phyloP scores from a whole-genome alignment of 2,329 filamentous ascomycete species.

The Exophiala lecanii-corni region DNA sequence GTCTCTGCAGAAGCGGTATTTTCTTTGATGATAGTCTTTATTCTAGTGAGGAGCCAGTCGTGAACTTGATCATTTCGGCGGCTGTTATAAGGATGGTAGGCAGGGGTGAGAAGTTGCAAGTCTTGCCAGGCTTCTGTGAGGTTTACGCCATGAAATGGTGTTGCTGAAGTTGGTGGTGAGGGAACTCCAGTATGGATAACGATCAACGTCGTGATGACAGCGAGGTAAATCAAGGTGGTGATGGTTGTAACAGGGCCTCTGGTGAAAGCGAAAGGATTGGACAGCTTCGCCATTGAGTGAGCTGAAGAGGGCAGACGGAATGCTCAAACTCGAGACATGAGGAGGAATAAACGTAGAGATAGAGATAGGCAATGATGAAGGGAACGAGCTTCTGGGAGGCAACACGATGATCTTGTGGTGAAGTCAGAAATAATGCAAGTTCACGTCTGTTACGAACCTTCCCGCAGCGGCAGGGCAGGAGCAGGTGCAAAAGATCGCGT shows the following conservation, averaged over 20 bases:
- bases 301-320: no score
- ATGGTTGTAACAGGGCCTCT: slow-evolving; percentile 78
- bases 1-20: slow-evolving; percentile 44
- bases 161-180: slow-evolving; percentile 52
- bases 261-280: slow-evolving; percentile 64
- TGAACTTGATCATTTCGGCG: slow-evolving; percentile 75
- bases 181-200: slow-evolving; percentile 74
- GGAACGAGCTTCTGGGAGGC: no score
- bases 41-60: slow-evolving; percentile 66
- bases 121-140: slow-evolving; percentile 83
- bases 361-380: no score
- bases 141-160: slow-evolving; percentile 62
- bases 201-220: slow-evolving; percentile 67
- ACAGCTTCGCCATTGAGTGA: slow-evolving; percentile 24
- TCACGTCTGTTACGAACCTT: no score
- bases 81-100: slow-evolving; percentile 86
- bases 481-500: no score
- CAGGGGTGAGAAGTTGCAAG: slow-evolving; percentile 66
- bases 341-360: not conserved
- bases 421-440: not conserved
- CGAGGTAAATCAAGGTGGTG: slow-evolving; percentile 70
- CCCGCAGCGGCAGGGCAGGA: no score
- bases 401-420: no score
- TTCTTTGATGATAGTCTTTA: slow-evolving; percentile 63
- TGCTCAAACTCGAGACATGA: not conserved